These are phyloP conservation scores for Calocera cornea DNA, from an alignment of 768 basidiomycete species.

Conservation along the genomic window DNA sequence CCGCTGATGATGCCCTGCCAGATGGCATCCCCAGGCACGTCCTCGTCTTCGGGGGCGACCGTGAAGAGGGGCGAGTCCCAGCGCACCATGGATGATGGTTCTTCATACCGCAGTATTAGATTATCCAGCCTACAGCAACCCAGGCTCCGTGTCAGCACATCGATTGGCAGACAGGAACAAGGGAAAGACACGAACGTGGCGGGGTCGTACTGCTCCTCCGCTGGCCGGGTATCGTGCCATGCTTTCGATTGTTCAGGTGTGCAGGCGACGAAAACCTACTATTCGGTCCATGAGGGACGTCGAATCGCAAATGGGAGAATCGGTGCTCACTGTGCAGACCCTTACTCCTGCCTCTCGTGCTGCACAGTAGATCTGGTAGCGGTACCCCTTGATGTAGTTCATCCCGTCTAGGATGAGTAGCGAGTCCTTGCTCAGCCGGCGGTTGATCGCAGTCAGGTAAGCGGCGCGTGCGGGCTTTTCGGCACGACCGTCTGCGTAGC, in stretches of 20 bases:
- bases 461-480: conserved; percentile 84
- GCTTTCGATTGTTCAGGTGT: conserved; percentile 59
- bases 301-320: background rate
- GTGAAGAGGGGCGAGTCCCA: conserved; percentile 97
- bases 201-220: conserved; percentile 40
- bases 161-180: conserved; percentile 7
- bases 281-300: conserved; percentile 8
- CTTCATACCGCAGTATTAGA: conserved; percentile 79
- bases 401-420: conserved; percentile 81
- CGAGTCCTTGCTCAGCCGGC: conserved; percentile 54
- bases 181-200: conserved; percentile 49
- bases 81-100: conserved; percentile 94
- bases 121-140: conserved; percentile 53
- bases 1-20: conserved; percentile 74
- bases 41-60: conserved; percentile 57
- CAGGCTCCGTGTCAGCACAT: background rate
- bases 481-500: conserved; percentile 45
- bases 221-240: conserved; percentile 51
- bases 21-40: conserved; percentile 52
- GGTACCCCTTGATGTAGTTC: conserved; percentile 97
- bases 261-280: conserved; percentile 62
- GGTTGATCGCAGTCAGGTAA: conserved; percentile 69
- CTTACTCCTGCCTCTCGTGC: conserved; percentile 77
- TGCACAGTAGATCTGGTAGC: conserved; percentile 96
- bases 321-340: conserved; percentile 65